Evolutionary conservation across 2,329 filamentous ascomycete species (phyloP), one percentile per base, ranked within the genome.

Genomic region (Calonectria pseudoturangicola): DNA sequence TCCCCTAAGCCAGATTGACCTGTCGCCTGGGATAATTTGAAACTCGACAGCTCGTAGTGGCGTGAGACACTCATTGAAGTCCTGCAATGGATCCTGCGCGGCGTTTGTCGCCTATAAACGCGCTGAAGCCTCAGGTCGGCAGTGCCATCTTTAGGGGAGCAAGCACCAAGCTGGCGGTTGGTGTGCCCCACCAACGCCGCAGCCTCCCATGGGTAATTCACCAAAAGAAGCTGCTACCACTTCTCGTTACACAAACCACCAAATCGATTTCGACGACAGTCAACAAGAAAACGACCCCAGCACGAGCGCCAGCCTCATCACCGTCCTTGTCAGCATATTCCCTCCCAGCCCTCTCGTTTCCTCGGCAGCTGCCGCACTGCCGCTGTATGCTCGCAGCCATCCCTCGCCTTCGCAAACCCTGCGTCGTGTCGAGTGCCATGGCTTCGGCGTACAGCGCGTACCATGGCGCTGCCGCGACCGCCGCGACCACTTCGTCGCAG

Each of bases 361-460:
- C 66, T 15, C 36, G 70, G 48, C 63, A 72, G 36, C 58, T 62
- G 54, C n/a, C 65, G 12, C 13, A 56, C 43, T 60, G 45, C 58
- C 63, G 60, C 68, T 77, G 78, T 73, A 81, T 83, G 78, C 75
- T 80, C 69, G 72, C 75, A 65, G 71, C 76, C 66, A 68, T 75
- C 68, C 47, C 74, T 68, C 75, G 74, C 41, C 70, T 78, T 66
- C 77, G 73, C 62, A 80, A 75, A 67, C 63, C 51, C 70, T 75
- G 73, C 63, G 67, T 74, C 70, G 68, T 76, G 50, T 76, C 78
- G 68, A 78, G 80, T 81, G 81, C 81, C 81, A 86, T 86, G 84
- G 82, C 83, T 51, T 84, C 84, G 77, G 83, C 84, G 65, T 85
- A 82, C 76, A 82, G 81, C 82, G 79, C 80, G 76, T 82, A 83